Evolutionary conservation across 2,329 filamentous ascomycete species (phyloP).

Genomic region (Hypomyces rosellus): DNA sequence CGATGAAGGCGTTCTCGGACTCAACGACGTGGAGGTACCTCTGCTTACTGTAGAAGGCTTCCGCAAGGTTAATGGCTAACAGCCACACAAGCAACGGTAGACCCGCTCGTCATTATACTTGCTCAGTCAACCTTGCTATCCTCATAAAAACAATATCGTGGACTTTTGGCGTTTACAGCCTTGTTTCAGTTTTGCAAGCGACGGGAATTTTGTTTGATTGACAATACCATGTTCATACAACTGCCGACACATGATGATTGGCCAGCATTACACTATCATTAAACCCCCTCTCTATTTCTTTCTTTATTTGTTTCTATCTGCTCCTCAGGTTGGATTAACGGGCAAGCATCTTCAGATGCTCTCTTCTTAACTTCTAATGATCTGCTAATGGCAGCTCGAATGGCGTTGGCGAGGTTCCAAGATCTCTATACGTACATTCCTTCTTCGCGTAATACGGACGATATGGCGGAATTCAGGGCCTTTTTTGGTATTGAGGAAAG

Average conservation of each 20-base stretch:
- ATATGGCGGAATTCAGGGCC: background rate
- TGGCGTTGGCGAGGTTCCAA: background rate
- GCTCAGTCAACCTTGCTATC: background rate
- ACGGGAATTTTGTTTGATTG: background rate
- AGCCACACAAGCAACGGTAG: background rate
- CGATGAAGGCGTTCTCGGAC: slow-evolving; percentile 62
- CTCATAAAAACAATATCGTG: background rate
- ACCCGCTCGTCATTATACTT: background rate
- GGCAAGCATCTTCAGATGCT: background rate
- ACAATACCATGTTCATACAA: too few species aligned
- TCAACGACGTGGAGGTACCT: slow-evolving; percentile 59
- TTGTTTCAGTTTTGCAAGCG: background rate
- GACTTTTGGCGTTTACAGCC: background rate
- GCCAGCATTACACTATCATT: background rate
- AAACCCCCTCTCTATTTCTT: background rate
- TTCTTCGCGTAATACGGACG: background rate
- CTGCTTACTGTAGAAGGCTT: slow-evolving; percentile 37
- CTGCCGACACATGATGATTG: too few species aligned
- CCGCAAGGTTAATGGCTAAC: slow-evolving; percentile 29
- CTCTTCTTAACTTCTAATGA: background rate
- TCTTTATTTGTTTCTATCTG: background rate
- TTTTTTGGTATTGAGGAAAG: background rate
- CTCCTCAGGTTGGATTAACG: slow-evolving; percentile 5
- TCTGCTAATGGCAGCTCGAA: background rate
- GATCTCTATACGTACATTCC: background rate